Evolutionary conservation across 768 basidiomycete genomes (phyloP).

Genomic region (Boletus vermiculosoides): DNA sequence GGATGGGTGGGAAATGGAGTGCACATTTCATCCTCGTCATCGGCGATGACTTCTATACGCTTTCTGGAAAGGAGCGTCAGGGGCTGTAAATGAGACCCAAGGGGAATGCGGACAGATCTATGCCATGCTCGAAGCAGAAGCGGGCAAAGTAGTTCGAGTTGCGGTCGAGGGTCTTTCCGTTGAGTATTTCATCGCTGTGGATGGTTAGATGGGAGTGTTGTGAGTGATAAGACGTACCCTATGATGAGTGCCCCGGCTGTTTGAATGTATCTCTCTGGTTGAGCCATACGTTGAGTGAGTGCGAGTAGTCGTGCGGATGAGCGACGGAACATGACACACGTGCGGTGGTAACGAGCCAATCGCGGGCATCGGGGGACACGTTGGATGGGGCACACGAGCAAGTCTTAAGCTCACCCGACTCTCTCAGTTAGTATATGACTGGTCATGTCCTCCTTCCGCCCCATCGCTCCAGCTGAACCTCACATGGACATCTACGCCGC

Average conservation of each 20-base stretch:
- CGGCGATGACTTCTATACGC: conserved; percentile 87
- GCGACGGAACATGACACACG: conserved; percentile 25
- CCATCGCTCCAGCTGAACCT: conserved; percentile 23
- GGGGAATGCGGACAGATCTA: conserved; percentile 57
- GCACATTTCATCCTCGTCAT: conserved; percentile 85
- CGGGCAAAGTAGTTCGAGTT: conserved; percentile 87
- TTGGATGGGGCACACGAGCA: conserved; percentile 27
- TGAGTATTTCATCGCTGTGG: conserved; percentile 83
- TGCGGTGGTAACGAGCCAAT: conserved; percentile 24
- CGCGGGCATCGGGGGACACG: conserved; percentile 1
- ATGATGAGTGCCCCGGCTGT: conserved; percentile 73
- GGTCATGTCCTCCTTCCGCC: conserved; percentile 23
- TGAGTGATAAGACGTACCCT: too few species aligned
- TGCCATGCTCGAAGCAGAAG: conserved; percentile 85
- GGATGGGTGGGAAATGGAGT: neutral
- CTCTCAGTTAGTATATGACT: too few species aligned
- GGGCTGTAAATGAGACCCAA: neutral
- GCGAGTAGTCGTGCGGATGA: too few species aligned
- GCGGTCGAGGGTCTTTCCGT: conserved; percentile 83
- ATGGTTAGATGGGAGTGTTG: neutral
- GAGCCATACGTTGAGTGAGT: too few species aligned
- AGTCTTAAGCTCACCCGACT: neutral
- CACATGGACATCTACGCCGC: conserved; percentile 36
- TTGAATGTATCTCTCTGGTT: too few species aligned
- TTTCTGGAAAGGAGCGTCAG: conserved; percentile 46